Percentiles rank a stretch among this genome's conserved stretches.
Evolutionary conservation across 345 rosid genomes (phyloP).

Genomic region (Gossypium arboreum): DNA sequence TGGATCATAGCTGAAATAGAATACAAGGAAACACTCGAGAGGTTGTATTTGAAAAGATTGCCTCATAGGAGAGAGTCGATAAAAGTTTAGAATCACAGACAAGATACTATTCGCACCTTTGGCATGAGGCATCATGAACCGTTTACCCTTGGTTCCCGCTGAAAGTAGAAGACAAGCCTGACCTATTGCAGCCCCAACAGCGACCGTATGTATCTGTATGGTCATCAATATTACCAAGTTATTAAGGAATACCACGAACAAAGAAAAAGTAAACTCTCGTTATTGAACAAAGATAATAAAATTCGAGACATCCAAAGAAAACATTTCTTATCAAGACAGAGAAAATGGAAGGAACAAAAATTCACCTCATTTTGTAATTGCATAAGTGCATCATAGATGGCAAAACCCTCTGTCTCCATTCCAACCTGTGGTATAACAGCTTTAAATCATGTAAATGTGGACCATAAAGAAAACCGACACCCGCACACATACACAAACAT

Average conservation of each 20-base stretch:
- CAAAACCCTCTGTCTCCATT: slow-evolving; percentile 89
- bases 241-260: not conserved
- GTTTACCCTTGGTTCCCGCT: slow-evolving; percentile 75
- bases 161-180: slow-evolving; percentile 80
- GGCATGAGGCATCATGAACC: slow-evolving; percentile 89
- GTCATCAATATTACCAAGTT: slow-evolving; percentile 11
- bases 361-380: slow-evolving; percentile 59
- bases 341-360: slow-evolving; percentile 2
- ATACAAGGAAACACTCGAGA: slow-evolving; percentile 11
- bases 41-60: not conserved
- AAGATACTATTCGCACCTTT: slow-evolving; percentile 49
- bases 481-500: not conserved
- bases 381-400: slow-evolving; percentile 85
- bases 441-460: not conserved
- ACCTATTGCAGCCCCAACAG: slow-evolving; percentile 76
- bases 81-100: not conserved
- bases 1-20: slow-evolving; percentile 71
- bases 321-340: not conserved
- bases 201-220: slow-evolving; percentile 67
- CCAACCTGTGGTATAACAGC: slow-evolving; percentile 51
- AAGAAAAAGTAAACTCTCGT: not conserved
- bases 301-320: not conserved
- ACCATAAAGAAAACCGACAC: not conserved
- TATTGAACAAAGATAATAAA: not conserved
- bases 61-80: not conserved